Evolutionary conservation across 306 rosid species (phyloP).

Genomic region (Rosa chinensis): DNA sequence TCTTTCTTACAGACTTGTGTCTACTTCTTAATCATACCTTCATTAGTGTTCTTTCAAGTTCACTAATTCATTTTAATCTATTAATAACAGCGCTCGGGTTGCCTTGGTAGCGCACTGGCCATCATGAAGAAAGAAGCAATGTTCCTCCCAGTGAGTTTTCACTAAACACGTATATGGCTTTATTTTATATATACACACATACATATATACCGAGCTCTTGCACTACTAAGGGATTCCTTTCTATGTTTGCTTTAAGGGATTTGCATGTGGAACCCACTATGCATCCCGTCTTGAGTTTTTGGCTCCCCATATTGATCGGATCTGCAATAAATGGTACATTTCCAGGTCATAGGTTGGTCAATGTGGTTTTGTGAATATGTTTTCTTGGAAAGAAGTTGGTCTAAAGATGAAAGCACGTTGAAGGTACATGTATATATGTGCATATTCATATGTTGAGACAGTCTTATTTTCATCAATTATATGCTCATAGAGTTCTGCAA

Average conservation of each 20-base stretch:
- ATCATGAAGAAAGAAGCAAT: constrained; percentile 72
- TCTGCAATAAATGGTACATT: not conserved
- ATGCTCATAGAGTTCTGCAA: constrained; percentile 19
- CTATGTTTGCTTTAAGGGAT: not conserved
- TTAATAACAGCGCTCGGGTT: constrained; percentile 67
- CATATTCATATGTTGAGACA: not conserved
- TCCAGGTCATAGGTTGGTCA: constrained; percentile 94
- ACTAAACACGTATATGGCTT: not conserved
- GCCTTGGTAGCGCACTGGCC: constrained; percentile 86
- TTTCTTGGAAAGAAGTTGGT: constrained; percentile 82
- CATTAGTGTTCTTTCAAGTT: not conserved
- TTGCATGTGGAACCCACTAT: no score
- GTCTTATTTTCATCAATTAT: not conserved
- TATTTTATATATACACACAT: not conserved
- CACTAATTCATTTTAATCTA: constrained; percentile 14
- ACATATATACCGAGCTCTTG: not conserved
- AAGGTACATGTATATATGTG: constrained; percentile 42
- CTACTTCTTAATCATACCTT: not conserved
- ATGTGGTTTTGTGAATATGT: constrained; percentile 91
- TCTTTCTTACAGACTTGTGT: not conserved
- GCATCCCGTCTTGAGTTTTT: not conserved
- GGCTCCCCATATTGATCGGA: not conserved
- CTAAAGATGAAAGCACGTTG: constrained; percentile 59
- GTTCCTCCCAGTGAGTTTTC: constrained; percentile 68
- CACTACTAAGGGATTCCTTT: not conserved